These are phyloP conservation scores for Corymbia calophylla DNA, from an alignment of 441 rosid genomes.

Conservation along the genomic window DNA sequence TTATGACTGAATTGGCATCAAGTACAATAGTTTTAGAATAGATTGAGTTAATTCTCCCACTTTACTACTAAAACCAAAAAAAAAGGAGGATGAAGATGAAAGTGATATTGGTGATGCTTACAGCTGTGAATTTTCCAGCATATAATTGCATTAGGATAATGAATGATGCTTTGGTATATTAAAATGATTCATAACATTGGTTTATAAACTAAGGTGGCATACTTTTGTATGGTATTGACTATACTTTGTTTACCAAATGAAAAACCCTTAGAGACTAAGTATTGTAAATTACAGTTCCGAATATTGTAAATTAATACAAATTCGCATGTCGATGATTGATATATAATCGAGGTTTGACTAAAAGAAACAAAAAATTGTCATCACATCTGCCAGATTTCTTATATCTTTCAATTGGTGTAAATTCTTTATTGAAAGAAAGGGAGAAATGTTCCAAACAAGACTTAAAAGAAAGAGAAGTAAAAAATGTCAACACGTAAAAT, in stretches of 20 bases:
- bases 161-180: not conserved
- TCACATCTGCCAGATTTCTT: not conserved
- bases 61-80: no score
- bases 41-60: not conserved
- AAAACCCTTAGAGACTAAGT: not conserved
- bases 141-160: no score
- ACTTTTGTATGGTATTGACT: not conserved
- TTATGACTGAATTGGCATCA: rapidly evolving
- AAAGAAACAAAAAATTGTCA: not conserved
- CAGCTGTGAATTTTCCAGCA: not conserved
- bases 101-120: not conserved
- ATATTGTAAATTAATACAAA: not conserved
- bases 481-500: no score
- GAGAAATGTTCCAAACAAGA: not conserved
- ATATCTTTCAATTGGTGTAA: not conserved
- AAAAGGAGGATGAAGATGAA: not conserved
- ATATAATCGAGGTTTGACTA: not conserved
- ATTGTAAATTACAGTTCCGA: not conserved
- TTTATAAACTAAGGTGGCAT: not conserved
- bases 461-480: no score
- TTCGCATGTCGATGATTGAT: not conserved
- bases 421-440: not conserved
- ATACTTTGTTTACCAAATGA: no score
- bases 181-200: not conserved
- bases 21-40: rapidly evolving